These are phyloP conservation scores for Brassica juncea DNA, from an alignment of 345 rosid species.

Conservation along the genomic window DNA sequence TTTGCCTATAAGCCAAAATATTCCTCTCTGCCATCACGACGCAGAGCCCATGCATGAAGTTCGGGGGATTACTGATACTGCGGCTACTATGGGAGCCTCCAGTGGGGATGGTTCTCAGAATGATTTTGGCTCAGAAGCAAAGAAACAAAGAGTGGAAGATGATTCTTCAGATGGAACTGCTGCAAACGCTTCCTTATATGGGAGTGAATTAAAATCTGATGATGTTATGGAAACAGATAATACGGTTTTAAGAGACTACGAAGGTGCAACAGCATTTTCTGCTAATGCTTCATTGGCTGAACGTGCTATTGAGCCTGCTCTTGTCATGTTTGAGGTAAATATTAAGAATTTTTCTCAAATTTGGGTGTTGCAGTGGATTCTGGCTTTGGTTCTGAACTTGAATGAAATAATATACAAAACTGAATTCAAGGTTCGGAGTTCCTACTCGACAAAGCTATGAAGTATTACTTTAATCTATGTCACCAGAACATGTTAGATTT, in stretches of 20 bases:
- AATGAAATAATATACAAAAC: background rate
- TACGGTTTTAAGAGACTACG: conserved; percentile 48
- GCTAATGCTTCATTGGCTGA: conserved; percentile 82
- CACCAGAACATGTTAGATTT: conserved; percentile 23
- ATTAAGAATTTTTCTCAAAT: conserved; percentile 2
- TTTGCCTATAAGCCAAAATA: conserved; percentile 34
- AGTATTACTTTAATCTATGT: conserved; percentile 2
- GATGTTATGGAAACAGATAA: conserved; percentile 48
- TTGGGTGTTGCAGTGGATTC: conserved; percentile 4
- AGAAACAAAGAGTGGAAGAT: conserved; percentile 64
- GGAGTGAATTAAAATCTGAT: conserved; percentile 52
- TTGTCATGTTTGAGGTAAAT: conserved; percentile 94
- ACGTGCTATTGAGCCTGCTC: conserved; percentile 84
- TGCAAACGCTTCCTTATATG: conserved; percentile 49
- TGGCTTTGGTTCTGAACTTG: conserved; percentile 16
- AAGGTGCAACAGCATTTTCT: conserved; percentile 48
- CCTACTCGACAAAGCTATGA: conserved; percentile 20
- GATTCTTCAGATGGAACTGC: conserved; percentile 51
- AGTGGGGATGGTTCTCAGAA: conserved; percentile 56
- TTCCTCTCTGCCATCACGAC: conserved; percentile 44
- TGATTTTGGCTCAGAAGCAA: conserved; percentile 57
- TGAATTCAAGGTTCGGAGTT: conserved; percentile 16
- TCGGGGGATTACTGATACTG: conserved; percentile 54
- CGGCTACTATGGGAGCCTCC: conserved; percentile 54
- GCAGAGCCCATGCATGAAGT: conserved; percentile 53